A percentile compares a stretch with the other conserved stretches of the same genome.
phyloP scores from a whole-genome alignment of 139 green algal genomes.

The Chlorella sp. region DNA sequence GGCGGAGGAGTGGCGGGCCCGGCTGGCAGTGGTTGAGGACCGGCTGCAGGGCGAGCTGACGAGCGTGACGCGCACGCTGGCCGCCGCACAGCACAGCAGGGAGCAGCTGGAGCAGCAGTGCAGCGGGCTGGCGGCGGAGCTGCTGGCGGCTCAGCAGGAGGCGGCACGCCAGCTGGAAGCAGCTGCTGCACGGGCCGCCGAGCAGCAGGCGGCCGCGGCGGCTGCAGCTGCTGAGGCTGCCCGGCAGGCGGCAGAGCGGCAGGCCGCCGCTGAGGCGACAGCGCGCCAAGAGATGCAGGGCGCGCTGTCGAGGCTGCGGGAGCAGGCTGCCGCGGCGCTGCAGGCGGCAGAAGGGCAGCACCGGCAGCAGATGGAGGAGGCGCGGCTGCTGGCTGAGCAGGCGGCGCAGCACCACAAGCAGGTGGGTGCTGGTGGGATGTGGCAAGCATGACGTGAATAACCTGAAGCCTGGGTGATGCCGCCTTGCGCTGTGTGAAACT shows the following conservation, averaged over 20 bases:
- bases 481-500: no score
- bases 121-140: conserved; percentile 1
- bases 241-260: neutral
- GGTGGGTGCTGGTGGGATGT: neutral
- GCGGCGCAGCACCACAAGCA: conserved; percentile 6
- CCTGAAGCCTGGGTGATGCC: no score
- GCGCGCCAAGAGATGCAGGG: neutral
- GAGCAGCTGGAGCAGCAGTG: conserved; percentile 10
- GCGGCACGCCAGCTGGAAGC: neutral
- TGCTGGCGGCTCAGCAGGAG: neutral
- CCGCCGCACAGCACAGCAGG: neutral
- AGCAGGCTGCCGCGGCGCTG: neutral
- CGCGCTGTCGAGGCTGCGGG: neutral
- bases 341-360: neutral
- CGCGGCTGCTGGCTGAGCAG: conserved; percentile 5
- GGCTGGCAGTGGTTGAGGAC: neutral
- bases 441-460: no score
- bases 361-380: conserved; percentile 8
- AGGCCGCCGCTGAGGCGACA: neutral
- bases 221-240: neutral
- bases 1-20: neutral
- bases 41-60: conserved; percentile 11
- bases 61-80: conserved; percentile 2
- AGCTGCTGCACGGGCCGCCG: neutral
- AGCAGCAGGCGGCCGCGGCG: neutral